Base-by-base conservation (phyloP, 1,284 basidiomycete genomes). In the Phlebopus sp. region DNA sequence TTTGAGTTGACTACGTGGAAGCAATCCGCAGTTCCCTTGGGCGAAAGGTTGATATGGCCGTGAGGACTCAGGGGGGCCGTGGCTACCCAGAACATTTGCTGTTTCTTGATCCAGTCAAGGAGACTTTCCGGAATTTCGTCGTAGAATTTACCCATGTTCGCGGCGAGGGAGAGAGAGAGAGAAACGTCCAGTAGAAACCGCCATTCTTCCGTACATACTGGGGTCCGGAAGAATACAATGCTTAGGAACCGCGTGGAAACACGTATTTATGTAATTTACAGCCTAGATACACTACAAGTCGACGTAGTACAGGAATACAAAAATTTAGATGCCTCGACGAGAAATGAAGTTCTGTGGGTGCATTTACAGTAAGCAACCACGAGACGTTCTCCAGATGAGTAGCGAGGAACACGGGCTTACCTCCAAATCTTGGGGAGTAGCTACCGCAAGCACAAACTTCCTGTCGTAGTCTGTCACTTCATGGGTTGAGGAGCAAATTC, bases 371-470 rank as follows among this genome's bases (percentile, higher is more conserved):
- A 23, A 23, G 21, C 4, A 23, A n/a, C n/a, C n/a, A n/a, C n/a
- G 53, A 27, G 38, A 17, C 4, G 1, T 6, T 39, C 14, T 13
- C 32, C 2, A 38, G 4, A 19, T 45, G 18, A 11, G 21, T 5
- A 29, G 27, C 21, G 6, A 29, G 18, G 21, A 5, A 21, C 35
- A 11, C 18, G 19, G n/a, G 60, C 70, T 45, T 44, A 83, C 83
- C 63, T 92, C 82, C 17, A 95, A 69, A 66, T 95, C 92, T 37
- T 87, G 79, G 37, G 72, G 67, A 11, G 92, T 95, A 1, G 89
- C 91, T 0, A 95, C 85, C 0, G 76, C 92, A 30, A 94, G 75
- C 1, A 94, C 90, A 60, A 94, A 94, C 63, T 92, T 92, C 51
- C 91, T 79, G 44, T 79, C 78, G 37, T 70, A 67, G 64, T 95